A percentile compares a stretch with the other conserved stretches of the same genome.
phyloP scores from a whole-genome alignment of 2,329 filamentous ascomycete genomes.

The Trichophyton mentagrophytes region DNA sequence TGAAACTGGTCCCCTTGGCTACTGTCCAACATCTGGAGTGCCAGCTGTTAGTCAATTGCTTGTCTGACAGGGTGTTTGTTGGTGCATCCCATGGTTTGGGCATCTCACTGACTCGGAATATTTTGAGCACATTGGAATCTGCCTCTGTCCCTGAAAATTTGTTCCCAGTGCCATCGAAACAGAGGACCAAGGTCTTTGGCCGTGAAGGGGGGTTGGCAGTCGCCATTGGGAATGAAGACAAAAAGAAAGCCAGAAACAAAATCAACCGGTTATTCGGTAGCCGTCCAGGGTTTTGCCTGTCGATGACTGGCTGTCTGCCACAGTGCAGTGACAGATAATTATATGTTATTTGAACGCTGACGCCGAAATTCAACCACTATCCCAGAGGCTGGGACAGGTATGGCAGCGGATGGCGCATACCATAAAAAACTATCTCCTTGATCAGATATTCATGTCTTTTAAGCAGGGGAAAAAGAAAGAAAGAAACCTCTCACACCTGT shows the following conservation, averaged over 20 bases:
- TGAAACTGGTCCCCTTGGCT: constrained; percentile 13
- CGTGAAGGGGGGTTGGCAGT: neutral
- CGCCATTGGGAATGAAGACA: neutral
- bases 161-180: constrained; percentile 21
- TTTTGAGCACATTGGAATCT: constrained; percentile 44
- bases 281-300: neutral
- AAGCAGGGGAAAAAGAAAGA: neutral
- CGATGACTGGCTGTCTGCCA: neutral
- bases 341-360: neutral
- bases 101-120: constrained; percentile 20
- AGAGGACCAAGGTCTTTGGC: constrained; percentile 16
- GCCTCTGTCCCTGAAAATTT: constrained; percentile 24
- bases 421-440: neutral
- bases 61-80: neutral
- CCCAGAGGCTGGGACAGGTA: neutral
- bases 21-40: constrained; percentile 29
- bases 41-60: neutral
- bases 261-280: neutral
- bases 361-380: neutral
- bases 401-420: neutral
- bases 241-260: neutral
- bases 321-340: neutral
- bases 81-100: neutral
- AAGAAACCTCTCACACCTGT: neutral
- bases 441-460: neutral